Base-by-base conservation (phyloP, 73 alveolate species). In the Blepharisma japonicum region DNA sequence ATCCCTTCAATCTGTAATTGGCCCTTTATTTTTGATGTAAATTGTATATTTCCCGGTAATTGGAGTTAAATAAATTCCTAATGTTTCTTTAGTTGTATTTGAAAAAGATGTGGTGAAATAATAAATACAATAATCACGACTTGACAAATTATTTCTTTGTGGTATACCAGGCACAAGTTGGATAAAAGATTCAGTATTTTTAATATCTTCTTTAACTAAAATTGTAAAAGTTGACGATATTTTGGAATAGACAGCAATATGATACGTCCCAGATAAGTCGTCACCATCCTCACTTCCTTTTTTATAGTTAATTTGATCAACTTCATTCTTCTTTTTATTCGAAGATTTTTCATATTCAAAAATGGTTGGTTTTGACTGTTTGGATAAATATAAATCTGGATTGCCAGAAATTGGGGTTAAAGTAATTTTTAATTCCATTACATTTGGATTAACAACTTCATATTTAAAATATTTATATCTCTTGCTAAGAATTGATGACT, bases 151-250 rank as follows among this genome's bases (percentile, higher is more conserved):
- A 39, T 61, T 39, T 25, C 23, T 61, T 25, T 61, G 74, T 14
- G 74, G 74, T 1, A 61, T 14, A 14, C 74, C 74, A 14, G 74
- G 48, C 47, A 14, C 14, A 5, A 61, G 74, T 5, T 61, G 74
- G 23, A 61, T 5, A 8, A 39, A 14, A 8, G 74, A 14, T n/a
- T 61, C 23, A 8, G 18, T 39, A 18, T 25, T 25, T 14, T n/a
- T n/a, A 25, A 14, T n/a, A 5, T n/a, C 23, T 25, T 61, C 74
- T 61, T 61, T 61, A 8, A 39, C 74, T 14, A 61, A n/a, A 61
- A 61, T 61, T 2, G 74, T 14, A 61, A 20, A 61, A n/a, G 14
- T n/a, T 14, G 49, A 14, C 38, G 74, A 39, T 61, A 2, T 39
- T 18, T 61, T 39, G 14, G 74, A 61, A 25, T 61, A 61, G 14